phyloP scores from a whole-genome alignment of 345 rosid genomes.

The Populus tremula region DNA sequence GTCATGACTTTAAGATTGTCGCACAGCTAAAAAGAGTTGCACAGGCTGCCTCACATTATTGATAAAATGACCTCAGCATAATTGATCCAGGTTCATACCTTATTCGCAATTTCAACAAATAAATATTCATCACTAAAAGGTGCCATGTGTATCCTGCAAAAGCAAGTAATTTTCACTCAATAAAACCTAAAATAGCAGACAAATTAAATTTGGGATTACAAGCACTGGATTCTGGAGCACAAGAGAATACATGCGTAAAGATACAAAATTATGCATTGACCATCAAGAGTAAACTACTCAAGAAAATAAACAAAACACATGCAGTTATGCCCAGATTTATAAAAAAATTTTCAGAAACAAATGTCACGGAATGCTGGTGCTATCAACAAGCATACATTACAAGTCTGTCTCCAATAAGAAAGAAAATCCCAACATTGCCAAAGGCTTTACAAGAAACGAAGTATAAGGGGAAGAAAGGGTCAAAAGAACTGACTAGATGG shows the following conservation, averaged over 20 bases:
- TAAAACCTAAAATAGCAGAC: constrained; percentile 12
- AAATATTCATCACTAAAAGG: constrained; percentile 96
- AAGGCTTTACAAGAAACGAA: not conserved
- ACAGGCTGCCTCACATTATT: not conserved
- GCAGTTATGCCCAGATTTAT: not conserved
- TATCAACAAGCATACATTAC: not conserved
- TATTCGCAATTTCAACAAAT: constrained; percentile 95
- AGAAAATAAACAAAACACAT: not conserved
- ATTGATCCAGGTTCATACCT: constrained; percentile 48
- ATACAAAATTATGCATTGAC: not conserved
- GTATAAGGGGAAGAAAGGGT: not conserved
- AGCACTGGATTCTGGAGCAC: not conserved
- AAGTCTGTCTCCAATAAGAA: not conserved
- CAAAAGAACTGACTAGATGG: not conserved
- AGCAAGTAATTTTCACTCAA: constrained; percentile 16
- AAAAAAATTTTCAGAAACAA: too few relatives aligned
- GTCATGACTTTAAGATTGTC: not conserved
- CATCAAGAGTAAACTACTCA: not conserved
- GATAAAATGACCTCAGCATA: constrained; percentile 6
- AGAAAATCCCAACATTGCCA: not conserved
- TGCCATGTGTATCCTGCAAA: constrained; percentile 95
- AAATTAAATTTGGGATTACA: not conserved
- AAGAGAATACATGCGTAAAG: not conserved
- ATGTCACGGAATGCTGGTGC: not conserved
- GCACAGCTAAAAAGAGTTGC: not conserved